phyloP scores from a whole-genome alignment of 2,329 filamentous ascomycete species.

The Arthroderma sp. region DNA sequence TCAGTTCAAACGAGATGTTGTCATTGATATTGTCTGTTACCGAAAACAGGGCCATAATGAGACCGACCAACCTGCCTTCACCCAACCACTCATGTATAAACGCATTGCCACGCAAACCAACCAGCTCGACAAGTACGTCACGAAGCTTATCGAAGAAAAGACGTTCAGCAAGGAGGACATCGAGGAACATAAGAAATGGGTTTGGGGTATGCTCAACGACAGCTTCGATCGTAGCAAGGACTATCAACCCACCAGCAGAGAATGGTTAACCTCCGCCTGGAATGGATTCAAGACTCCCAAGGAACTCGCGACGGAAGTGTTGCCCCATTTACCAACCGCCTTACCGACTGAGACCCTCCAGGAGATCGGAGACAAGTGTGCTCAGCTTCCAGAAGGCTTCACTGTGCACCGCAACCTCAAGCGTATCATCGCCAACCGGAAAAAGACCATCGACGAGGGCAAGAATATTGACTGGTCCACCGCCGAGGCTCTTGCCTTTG shows the following conservation, averaged over 20 bases:
- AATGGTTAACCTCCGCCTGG: slow-evolving; percentile 98
- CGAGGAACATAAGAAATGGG: slow-evolving; percentile 98
- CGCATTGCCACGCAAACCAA: slow-evolving; percentile 73
- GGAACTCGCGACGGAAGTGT: slow-evolving; percentile 83
- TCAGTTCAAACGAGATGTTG: slow-evolving; percentile 95
- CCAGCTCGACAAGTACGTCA: slow-evolving; percentile 80
- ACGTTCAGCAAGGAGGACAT: slow-evolving; percentile 96
- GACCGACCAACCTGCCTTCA: slow-evolving; percentile 98
- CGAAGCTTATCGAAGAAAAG: slow-evolving; percentile 75
- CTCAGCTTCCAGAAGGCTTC: slow-evolving; percentile 70
- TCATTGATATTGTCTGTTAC: slow-evolving; percentile 97
- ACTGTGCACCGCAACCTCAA: slow-evolving; percentile 88
- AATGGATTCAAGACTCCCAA: slow-evolving; percentile 99
- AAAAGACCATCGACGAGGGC: slow-evolving; percentile 84
- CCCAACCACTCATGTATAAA: slow-evolving; percentile 99
- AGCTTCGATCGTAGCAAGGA: slow-evolving; percentile 96
- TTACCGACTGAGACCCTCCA: slow-evolving; percentile 60
- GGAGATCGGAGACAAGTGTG: slow-evolving; percentile 71
- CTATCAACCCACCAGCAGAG: slow-evolving; percentile 89
- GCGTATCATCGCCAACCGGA: slow-evolving; percentile 78
- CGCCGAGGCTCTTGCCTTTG: slow-evolving; percentile 89
- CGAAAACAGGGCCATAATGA: slow-evolving; percentile 99
- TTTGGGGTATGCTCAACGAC: slow-evolving; percentile 97
- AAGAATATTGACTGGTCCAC: slow-evolving; percentile 97
- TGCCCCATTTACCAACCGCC: slow-evolving; percentile 80